Base-by-base conservation (phyloP, 805 yeast genomes). In the Myxozyma nipponensis region DNA sequence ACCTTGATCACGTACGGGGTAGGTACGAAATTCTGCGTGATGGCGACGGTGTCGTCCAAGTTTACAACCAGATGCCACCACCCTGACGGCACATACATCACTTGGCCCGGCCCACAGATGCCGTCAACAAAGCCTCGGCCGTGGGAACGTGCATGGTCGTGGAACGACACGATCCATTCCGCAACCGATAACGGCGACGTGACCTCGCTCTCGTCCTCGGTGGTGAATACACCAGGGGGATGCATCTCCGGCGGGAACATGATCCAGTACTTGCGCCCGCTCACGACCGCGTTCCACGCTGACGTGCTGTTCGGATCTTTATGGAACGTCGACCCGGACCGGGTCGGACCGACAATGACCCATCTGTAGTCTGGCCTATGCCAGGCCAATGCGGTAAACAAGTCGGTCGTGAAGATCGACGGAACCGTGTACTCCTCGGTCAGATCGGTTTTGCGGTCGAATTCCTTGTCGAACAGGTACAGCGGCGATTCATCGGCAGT, bases 31-130 rank as follows among this genome's bases (percentile, higher is more conserved):
- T 89, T 89, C 57, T 87, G 95, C 0, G 97, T 89, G 61, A 89
- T 68, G 0, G 96, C 97, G 18, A 89, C 81, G n/a, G 82, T 73
- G 38, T 64, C 88, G 50, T 83, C 85, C 10, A 89, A 62, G 61
- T 89, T 89, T n/a, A 89, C 86, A 26, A 90, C 97, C 42, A 82
- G 72, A 71, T 89, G 97, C 97, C 97, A 89, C 97, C 97, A 89
- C 0, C 95, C 95, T n/a, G 89, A 76, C 2, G 97, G 97, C 5
- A 89, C 97, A 64, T 84, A 80, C 75, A 88, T 77, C 53, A 88
- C 83, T 64, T 90, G 95, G 4, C 90, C 91, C 0, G 88, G 84
- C 57, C 79, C 80, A 0, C 95, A 84, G 13, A 89, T 72, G 0
- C 87, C 93, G 19, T 89, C 79, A 19, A 73, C 63, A 59, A 86